These are phyloP conservation scores for Cudoniella acicularis DNA, from an alignment of 495 filamentous ascomycete species.

Conservation along the genomic window DNA sequence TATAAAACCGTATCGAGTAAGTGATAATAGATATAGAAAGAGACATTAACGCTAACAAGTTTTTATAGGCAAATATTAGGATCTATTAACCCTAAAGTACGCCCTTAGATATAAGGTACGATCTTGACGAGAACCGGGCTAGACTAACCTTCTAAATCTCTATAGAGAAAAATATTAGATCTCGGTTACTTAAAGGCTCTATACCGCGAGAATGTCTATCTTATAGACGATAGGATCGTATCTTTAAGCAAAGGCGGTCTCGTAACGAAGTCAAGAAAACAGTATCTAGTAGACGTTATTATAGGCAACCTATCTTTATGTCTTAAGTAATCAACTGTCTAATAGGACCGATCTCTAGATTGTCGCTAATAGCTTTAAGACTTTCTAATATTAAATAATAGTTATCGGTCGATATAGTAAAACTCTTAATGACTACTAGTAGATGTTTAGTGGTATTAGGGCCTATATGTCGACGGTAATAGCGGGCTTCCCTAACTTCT, in stretches of 20 bases:
- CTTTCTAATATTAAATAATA: neutral
- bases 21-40: too few species aligned
- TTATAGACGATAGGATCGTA: neutral
- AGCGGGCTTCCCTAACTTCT: neutral
- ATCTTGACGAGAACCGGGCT: too few species aligned
- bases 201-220: neutral
- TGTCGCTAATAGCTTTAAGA: neutral
- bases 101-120: neutral
- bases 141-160: too few species aligned
- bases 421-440: conserved; percentile 1
- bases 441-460: neutral
- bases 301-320: neutral
- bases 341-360: neutral
- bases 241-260: neutral
- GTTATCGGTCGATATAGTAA: neutral
- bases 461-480: conserved; percentile 1
- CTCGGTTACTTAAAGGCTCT: neutral
- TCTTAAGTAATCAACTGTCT: neutral
- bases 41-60: too few species aligned
- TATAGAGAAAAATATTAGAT: neutral
- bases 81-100: conserved; percentile 1
- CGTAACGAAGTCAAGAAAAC: neutral
- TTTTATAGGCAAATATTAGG: conserved; percentile 2
- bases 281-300: neutral
- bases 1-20: neutral